Conservation (phyloP, 495 filamentous ascomycete genomes). For the Aspergillus egyptiacus region DNA sequence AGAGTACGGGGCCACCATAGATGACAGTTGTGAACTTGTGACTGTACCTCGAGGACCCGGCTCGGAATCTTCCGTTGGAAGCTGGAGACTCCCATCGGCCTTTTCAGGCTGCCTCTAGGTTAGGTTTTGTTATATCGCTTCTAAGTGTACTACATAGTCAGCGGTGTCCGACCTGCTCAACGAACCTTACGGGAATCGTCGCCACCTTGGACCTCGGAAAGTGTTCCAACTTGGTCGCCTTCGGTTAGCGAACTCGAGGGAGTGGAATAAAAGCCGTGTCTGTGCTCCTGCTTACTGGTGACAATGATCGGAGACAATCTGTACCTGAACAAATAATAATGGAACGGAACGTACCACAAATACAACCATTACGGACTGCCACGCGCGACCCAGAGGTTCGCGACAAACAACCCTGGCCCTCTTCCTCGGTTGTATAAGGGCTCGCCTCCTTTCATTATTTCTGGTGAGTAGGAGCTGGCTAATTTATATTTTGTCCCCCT, state of each 20-base stretch:
- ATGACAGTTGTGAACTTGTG: no score
- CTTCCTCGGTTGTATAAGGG: neutral
- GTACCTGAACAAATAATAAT: neutral
- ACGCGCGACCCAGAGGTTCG: slow-evolving; percentile 14
- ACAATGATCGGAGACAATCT: neutral
- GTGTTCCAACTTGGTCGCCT: no score
- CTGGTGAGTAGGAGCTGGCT: neutral
- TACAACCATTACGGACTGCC: slow-evolving; percentile 12
- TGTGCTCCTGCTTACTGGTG: slow-evolving; percentile 1
- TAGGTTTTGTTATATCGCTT: no score
- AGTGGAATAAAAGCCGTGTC: neutral
- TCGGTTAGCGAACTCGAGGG: neutral
- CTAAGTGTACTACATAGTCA: no score
- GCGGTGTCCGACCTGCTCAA: no score
- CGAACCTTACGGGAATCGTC: no score
- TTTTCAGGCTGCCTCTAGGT: no score
- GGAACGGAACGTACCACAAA: slow-evolving; percentile 11
- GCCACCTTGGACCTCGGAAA: neutral
- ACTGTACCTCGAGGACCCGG: slow-evolving; percentile 20
- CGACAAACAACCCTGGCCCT: slow-evolving; percentile 2
- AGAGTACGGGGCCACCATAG: slow-evolving; percentile 27
- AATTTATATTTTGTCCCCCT: neutral
- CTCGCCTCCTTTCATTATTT: neutral
- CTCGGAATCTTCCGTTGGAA: no score
- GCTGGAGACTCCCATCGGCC: no score